phyloP scores from a whole-genome alignment of 164 flowering plant species.

The Saururus chinensis region DNA sequence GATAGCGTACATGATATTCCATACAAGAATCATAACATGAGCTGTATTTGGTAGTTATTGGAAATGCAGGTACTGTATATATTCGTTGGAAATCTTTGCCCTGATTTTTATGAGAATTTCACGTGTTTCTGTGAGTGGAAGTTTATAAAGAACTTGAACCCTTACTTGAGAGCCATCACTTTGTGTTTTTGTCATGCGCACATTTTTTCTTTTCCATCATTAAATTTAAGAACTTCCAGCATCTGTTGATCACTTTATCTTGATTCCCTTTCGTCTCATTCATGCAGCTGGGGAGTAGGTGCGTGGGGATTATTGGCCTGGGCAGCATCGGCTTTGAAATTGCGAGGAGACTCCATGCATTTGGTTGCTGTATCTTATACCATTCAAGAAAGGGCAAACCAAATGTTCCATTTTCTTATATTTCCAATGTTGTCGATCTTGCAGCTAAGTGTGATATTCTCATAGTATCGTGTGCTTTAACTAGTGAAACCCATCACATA shows the following conservation, averaged over 20 bases:
- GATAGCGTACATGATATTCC: too few species aligned
- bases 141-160: too few species aligned
- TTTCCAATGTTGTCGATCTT: conserved; percentile 31
- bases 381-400: conserved; percentile 44
- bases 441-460: conserved; percentile 47
- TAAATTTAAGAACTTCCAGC: neutral
- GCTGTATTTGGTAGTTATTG: too few species aligned
- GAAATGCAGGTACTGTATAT: too few species aligned
- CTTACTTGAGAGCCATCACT: too few species aligned
- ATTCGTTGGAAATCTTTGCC: too few species aligned
- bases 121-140: too few species aligned
- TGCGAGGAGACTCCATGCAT: conserved; percentile 58
- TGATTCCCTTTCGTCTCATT: neutral
- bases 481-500: conserved; percentile 47
- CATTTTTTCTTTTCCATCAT: too few species aligned
- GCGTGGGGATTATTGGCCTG: conserved; percentile 64
- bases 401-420: conserved; percentile 31
- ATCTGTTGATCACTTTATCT: neutral
- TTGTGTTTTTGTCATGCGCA: too few species aligned
- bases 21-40: too few species aligned
- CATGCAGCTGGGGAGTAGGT: conserved; percentile 61
- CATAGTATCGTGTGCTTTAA: conserved; percentile 49
- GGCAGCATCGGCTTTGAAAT: conserved; percentile 60
- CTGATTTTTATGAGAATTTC: too few species aligned
- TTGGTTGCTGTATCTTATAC: conserved; percentile 53